Percentiles rank a stretch among this genome's conserved stretches.
Evolutionary conservation across 2,329 filamentous ascomycete species (phyloP).

Genomic region (Colletotrichum lupini): DNA sequence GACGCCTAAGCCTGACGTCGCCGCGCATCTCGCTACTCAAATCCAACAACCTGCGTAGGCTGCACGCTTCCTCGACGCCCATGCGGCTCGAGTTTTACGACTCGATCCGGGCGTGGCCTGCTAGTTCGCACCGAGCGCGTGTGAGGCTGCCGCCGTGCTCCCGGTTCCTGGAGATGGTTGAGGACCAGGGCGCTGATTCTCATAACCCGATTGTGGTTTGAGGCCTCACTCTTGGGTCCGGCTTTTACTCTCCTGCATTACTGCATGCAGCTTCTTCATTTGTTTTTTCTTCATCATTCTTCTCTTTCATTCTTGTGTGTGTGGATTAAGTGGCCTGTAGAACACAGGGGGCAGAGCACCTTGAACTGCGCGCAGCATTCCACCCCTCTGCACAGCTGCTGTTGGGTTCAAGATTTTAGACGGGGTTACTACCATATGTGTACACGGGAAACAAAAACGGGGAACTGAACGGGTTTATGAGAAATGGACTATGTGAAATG

Average conservation of each 20-base stretch:
- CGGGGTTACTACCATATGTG: not conserved
- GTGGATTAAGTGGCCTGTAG: not conserved
- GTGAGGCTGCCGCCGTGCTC: conserved; percentile 30
- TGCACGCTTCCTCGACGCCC: conserved; percentile 20
- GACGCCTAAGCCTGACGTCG: conserved; percentile 14
- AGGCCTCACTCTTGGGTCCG: not conserved
- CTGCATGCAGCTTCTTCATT: not conserved
- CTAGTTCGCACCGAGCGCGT: conserved; percentile 14
- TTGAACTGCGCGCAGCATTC: not conserved
- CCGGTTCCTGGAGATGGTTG: conserved; percentile 25
- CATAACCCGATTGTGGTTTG: conserved; percentile 16
- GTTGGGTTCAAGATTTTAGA: not conserved
- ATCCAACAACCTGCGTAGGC: conserved; percentile 25
- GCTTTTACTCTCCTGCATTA: not conserved
- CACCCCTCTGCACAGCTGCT: not conserved
- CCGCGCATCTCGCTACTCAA: conserved; percentile 33
- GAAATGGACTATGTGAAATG: conserved; percentile 8
- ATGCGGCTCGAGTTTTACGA: conserved; percentile 25
- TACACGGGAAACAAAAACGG: not conserved
- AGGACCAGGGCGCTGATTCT: conserved; percentile 1
- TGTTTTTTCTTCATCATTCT: not conserved
- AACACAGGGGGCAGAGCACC: not conserved
- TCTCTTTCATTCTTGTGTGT: not conserved
- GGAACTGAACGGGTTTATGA: not conserved
- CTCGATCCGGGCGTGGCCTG: conserved; percentile 31